phyloP scores from a whole-genome alignment of 306 rosid genomes.

The Rubus idaeus region DNA sequence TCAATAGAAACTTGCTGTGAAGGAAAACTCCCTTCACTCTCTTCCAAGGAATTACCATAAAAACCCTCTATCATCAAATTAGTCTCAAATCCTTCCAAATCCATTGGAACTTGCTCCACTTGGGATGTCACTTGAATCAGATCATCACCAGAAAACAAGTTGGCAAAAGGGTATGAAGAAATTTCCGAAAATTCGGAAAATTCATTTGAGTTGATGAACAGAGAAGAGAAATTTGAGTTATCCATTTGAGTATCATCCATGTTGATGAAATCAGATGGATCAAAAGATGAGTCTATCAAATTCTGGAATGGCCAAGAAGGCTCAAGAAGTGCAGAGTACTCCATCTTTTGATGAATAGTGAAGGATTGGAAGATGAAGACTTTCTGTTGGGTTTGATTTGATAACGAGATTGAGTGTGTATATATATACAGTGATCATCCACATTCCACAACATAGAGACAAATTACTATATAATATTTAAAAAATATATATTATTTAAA shows the following conservation, averaged over 20 bases:
- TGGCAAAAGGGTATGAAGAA: slow-evolving; percentile 18
- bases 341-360: slow-evolving; percentile 24
- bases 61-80: slow-evolving; percentile 5
- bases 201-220: slow-evolving; percentile 21
- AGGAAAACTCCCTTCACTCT: slow-evolving; percentile 44
- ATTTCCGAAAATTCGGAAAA: slow-evolving; percentile 28
- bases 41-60: slow-evolving; percentile 26
- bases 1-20: slow-evolving; percentile 26
- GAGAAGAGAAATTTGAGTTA: slow-evolving; percentile 33
- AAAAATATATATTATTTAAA: neutral
- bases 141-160: slow-evolving; percentile 29
- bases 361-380: slow-evolving; percentile 16
- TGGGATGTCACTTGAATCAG: slow-evolving; percentile 37
- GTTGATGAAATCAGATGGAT: slow-evolving; percentile 28
- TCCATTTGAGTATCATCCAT: slow-evolving; percentile 33
- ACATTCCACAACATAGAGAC: neutral
- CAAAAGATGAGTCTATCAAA: slow-evolving; percentile 33
- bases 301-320: slow-evolving; percentile 35
- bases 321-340: slow-evolving; percentile 35
- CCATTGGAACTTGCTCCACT: slow-evolving; percentile 34
- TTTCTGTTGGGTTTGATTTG: slow-evolving; percentile 19
- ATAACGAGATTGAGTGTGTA: neutral
- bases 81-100: slow-evolving; percentile 35
- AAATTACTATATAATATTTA: neutral
- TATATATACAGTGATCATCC: neutral